Conservation (phyloP, 768 basidiomycete genomes). For the Fomitopsis pulvina region DNA sequence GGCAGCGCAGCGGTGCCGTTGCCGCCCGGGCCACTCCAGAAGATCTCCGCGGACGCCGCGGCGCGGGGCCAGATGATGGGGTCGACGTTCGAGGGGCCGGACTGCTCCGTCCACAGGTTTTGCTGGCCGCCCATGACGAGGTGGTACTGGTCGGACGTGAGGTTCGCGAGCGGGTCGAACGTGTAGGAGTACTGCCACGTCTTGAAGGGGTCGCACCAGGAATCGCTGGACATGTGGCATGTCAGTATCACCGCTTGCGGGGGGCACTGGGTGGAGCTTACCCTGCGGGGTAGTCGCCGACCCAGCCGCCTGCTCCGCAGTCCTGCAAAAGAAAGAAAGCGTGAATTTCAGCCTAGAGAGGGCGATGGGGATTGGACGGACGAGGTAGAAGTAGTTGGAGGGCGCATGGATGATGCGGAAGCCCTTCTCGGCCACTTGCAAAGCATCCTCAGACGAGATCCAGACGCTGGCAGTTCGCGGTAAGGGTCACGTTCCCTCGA, state of each 20-base stretch:
- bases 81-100: slow-evolving; percentile 60
- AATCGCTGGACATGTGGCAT: slow-evolving; percentile 28
- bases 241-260: neutral
- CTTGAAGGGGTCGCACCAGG: slow-evolving; percentile 80
- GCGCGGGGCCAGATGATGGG: slow-evolving; percentile 71
- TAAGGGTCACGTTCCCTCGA: neutral
- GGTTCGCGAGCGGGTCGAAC: slow-evolving; percentile 60
- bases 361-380: slow-evolving; percentile 14
- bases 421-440: slow-evolving; percentile 52
- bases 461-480: slow-evolving; percentile 46
- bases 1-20: slow-evolving; percentile 40
- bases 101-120: slow-evolving; percentile 72
- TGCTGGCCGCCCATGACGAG: slow-evolving; percentile 75
- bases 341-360: neutral
- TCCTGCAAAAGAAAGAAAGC: slow-evolving; percentile 31
- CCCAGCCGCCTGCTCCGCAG: slow-evolving; percentile 69
- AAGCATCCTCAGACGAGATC: slow-evolving; percentile 60
- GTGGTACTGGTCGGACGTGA: slow-evolving; percentile 38
- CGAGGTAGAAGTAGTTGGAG: slow-evolving; percentile 76
- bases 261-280: neutral
- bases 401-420: slow-evolving; percentile 61
- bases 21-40: slow-evolving; percentile 56
- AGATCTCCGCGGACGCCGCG: slow-evolving; percentile 67
- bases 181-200: slow-evolving; percentile 70
- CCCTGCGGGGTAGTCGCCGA: slow-evolving; percentile 45